Percentiles rank a stretch among this genome's conserved stretches.
phyloP scores from a whole-genome alignment of 306 rosid genomes.

The Rubus idaeus region DNA sequence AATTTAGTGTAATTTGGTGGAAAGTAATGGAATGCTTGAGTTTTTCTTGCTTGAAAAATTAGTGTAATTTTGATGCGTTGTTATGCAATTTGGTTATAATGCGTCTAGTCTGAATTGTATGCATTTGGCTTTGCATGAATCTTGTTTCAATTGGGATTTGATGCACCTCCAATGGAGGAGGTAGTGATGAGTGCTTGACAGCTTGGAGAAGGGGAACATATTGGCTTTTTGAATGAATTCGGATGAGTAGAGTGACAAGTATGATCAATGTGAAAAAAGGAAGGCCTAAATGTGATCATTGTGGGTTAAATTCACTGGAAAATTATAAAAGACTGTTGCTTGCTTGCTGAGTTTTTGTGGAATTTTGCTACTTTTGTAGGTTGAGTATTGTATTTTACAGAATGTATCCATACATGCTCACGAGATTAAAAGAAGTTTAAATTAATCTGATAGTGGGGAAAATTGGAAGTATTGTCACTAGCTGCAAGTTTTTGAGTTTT shows the following conservation, averaged over 20 bases:
- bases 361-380: not conserved
- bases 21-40: slow-evolving; percentile 8
- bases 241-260: not conserved
- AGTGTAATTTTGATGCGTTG: slow-evolving; percentile 14
- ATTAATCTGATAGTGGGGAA: not conserved
- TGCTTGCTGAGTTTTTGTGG: not conserved
- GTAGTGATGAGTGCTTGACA: not conserved
- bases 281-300: not conserved
- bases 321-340: not conserved
- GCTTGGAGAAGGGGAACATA: not conserved
- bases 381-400: not conserved
- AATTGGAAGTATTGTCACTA: not conserved
- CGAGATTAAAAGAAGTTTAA: not conserved
- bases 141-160: not conserved
- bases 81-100: not conserved
- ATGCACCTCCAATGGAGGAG: not conserved
- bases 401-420: not conserved
- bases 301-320: not conserved
- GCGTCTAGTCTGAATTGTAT: not conserved
- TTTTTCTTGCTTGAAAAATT: not conserved
- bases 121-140: not conserved
- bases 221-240: not conserved
- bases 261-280: not conserved
- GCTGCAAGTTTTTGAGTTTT: not conserved
- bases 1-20: slow-evolving; percentile 30